Evolutionary conservation across 305 asterid species (phyloP).

Genomic region (Fraxinus paxiana): DNA sequence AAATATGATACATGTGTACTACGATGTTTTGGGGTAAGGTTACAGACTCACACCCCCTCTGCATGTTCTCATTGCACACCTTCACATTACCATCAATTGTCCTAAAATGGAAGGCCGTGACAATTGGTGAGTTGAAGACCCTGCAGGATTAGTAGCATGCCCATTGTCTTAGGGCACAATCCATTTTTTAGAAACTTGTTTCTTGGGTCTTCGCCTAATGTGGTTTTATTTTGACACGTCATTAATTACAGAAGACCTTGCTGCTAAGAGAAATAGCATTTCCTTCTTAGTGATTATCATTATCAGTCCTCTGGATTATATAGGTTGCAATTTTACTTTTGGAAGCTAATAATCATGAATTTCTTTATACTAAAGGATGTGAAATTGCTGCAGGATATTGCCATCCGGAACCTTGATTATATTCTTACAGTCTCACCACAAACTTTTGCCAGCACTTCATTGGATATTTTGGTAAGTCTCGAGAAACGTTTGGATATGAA

Average conservation of each 20-base stretch:
- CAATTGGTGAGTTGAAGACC: background rate
- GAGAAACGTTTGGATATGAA: slow-evolving; percentile 68
- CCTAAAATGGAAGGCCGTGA: background rate
- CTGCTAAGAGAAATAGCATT: background rate
- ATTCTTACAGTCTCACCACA: slow-evolving; percentile 70
- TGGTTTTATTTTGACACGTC: background rate
- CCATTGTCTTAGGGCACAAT: background rate
- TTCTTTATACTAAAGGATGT: slow-evolving; percentile 8
- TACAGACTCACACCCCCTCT: background rate
- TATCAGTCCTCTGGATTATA: background rate
- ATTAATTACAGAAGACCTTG: background rate
- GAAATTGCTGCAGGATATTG: slow-evolving; percentile 76
- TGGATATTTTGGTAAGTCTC: slow-evolving; percentile 66
- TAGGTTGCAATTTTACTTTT: background rate
- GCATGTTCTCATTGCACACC: background rate
- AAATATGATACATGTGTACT: background rate
- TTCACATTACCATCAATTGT: background rate
- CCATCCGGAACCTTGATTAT: slow-evolving; percentile 78
- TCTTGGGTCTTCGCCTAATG: background rate
- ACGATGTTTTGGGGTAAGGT: background rate
- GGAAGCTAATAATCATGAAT: background rate
- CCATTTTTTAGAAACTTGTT: background rate
- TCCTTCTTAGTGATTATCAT: background rate
- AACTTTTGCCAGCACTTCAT: slow-evolving; percentile 52
- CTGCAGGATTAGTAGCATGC: background rate